phyloP scores from a whole-genome alignment of 345 rosid genomes.

The Noccaea caerulescens region DNA sequence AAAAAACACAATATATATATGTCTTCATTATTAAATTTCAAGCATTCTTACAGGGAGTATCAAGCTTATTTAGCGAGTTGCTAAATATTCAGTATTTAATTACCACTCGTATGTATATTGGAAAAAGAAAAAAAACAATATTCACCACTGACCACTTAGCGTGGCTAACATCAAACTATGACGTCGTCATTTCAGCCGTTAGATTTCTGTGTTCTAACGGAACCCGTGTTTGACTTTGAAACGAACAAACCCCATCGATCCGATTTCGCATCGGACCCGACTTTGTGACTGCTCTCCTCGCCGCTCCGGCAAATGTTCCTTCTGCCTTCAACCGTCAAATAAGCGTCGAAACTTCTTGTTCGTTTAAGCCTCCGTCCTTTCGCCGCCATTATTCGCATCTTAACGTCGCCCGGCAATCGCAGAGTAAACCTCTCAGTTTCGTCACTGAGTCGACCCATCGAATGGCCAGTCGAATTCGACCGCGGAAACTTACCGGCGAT shows the following conservation, averaged over 20 bases:
- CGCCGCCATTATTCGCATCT: conserved; percentile 36
- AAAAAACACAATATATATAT: not conserved
- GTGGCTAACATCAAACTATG: not conserved
- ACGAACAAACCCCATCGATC: conserved; percentile 45
- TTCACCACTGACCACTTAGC: not conserved
- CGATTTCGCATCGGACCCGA: conserved; percentile 22
- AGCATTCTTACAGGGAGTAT: not conserved
- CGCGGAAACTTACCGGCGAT: conserved; percentile 47
- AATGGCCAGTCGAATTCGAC: conserved; percentile 67
- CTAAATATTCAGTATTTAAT: conserved; percentile 14
- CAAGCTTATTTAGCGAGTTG: conserved; percentile 35
- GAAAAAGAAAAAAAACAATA: not conserved
- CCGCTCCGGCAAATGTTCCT: not conserved
- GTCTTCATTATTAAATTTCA: not conserved
- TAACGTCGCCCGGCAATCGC: conserved; percentile 59
- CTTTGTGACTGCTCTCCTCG: conserved; percentile 22
- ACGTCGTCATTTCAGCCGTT: conserved; percentile 36
- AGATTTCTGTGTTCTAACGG: conserved; percentile 32
- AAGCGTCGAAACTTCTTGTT: conserved; percentile 48
- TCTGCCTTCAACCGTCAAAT: conserved; percentile 38
- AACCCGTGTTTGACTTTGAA: conserved; percentile 22
- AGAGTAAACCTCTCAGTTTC: conserved; percentile 51
- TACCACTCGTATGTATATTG: not conserved
- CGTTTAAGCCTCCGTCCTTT: conserved; percentile 48
- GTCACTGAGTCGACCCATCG: conserved; percentile 43